Base-by-base conservation (phyloP, 176 grass and related monocot genomes). In the Triticum timopheevii region DNA sequence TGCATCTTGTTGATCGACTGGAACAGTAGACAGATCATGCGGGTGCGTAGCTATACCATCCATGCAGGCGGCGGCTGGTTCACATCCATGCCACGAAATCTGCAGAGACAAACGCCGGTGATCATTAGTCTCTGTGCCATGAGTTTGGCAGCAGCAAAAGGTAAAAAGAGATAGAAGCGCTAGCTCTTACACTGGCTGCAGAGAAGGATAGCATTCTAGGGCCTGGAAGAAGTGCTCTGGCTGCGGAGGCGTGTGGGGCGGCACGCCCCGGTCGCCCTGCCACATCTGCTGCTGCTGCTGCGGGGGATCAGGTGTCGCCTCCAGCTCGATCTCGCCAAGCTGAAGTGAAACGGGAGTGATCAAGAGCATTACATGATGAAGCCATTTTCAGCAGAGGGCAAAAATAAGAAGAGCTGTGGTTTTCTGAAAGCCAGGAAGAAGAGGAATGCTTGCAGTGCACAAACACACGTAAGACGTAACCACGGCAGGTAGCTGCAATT, bases 181-280 rank as follows among this genome's bases (percentile, higher is more conserved):
- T 49, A 15, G 47, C 47, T 54, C 50, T 69, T 87, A 91, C 85
- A 67, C 27, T 27, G 58, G 73, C 27, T 78, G 89, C 19, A 73
- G 79, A 19, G 79, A 79, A 3, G 65, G 34, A 66, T 78, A 49
- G 76, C 61, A 66, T 76, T 80, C 89, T 34, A 84, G 85, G 25
- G 74, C 80, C 85, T 61, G 80, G 80, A 90, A 87, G 80, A 80
- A 90, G 45, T 87, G 84, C 66, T 90, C 88, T 34, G 79, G 84
- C 40, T 72, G 88, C 20, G 79, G 65, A 63, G 88, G 88, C 63
- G 71, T 85, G 31, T 86, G 42, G 1, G 75, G 66, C 49, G 67
- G 2, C 35, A 90, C 54, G 35, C 61, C 20, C 3, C 22, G 34
- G 45, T 68, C 45, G 10, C 49, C 81, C 23, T 84, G 69, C 81